Conservation (phyloP, 306 rosid genomes). For the Prunus salicina region DNA sequence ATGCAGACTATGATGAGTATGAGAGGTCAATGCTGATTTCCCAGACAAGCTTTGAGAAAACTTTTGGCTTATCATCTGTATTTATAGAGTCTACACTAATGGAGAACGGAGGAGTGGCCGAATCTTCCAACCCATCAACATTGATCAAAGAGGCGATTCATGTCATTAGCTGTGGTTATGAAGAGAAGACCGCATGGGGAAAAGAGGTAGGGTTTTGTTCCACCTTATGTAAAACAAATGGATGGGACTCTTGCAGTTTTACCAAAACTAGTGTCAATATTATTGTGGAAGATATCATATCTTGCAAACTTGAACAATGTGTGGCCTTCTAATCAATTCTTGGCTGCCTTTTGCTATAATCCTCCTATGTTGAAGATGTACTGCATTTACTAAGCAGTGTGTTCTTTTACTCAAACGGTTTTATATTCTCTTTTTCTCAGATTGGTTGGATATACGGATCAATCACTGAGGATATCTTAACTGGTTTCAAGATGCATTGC, state of each 20-base stretch:
- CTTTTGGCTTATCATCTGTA: slow-evolving; percentile 88
- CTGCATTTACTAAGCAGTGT: neutral
- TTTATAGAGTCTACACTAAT: slow-evolving; percentile 93
- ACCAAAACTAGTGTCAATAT: too few species aligned
- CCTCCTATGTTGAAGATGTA: too few species aligned
- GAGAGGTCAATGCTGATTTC: slow-evolving; percentile 99
- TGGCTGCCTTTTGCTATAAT: too few species aligned
- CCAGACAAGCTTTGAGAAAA: slow-evolving; percentile 93
- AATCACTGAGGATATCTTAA: slow-evolving; percentile 93
- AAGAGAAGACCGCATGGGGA: slow-evolving; percentile 99
- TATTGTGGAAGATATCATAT: too few species aligned
- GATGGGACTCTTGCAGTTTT: too few species aligned
- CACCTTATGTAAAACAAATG: slow-evolving; percentile 9
- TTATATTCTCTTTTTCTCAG: slow-evolving; percentile 35
- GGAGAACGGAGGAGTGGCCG: slow-evolving; percentile 97
- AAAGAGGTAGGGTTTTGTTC: slow-evolving; percentile 63
- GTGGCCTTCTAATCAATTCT: too few species aligned
- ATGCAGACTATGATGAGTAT: slow-evolving; percentile 80
- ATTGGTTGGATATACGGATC: slow-evolving; percentile 99
- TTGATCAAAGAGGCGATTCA: slow-evolving; percentile 96
- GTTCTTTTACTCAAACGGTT: neutral
- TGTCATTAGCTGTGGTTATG: slow-evolving; percentile 93
- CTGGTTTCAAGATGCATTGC: slow-evolving; percentile 99
- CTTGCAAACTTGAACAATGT: too few species aligned
- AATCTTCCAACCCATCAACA: slow-evolving; percentile 67